Conservation (phyloP, 1,284 basidiomycete genomes). For the Sporisorium reilianum region DNA sequence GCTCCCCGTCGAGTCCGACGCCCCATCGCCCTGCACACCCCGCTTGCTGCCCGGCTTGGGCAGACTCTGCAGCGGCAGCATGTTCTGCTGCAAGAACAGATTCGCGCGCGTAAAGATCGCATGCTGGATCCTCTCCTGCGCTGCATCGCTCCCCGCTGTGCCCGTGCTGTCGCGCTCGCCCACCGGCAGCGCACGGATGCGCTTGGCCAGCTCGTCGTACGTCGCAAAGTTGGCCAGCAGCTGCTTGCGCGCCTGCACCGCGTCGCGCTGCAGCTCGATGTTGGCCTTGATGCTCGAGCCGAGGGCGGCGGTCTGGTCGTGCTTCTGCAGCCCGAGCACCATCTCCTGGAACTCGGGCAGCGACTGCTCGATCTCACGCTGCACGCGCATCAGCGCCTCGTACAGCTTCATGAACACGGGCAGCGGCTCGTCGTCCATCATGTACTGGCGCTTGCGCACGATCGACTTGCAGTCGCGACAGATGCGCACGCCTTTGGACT, state of each 20-base stretch:
- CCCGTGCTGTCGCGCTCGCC: conserved; percentile 15
- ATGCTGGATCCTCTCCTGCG: conserved; percentile 84
- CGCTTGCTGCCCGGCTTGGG: conserved; percentile 74
- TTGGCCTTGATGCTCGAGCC: conserved; percentile 61
- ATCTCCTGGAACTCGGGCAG: conserved; percentile 81
- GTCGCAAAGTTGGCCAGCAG: conserved; percentile 84
- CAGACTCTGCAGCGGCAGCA: conserved; percentile 73
- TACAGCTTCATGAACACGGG: conserved; percentile 73
- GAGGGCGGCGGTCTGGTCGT: conserved; percentile 57
- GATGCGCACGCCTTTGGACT: conserved; percentile 72
- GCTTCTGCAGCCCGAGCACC: conserved; percentile 73
- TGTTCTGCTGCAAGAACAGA: conserved; percentile 84
- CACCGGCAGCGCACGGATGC: conserved; percentile 78
- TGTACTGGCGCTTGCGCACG: conserved; percentile 82
- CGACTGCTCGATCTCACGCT: conserved; percentile 79
- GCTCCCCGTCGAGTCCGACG: conserved; percentile 34
- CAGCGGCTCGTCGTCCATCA: conserved; percentile 76
- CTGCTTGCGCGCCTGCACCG: conserved; percentile 79
- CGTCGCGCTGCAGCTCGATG: conserved; percentile 72
- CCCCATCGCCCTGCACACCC: conserved; percentile 15
- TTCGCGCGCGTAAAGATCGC: conserved; percentile 84
- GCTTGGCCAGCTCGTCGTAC: conserved; percentile 89
- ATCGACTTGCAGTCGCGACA: conserved; percentile 84
- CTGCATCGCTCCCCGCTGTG: conserved; percentile 63
- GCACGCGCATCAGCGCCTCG: conserved; percentile 79